These are phyloP conservation scores for Sugiyamaella novakii DNA, from an alignment of 1,139 yeast species.

Conservation along the genomic window DNA sequence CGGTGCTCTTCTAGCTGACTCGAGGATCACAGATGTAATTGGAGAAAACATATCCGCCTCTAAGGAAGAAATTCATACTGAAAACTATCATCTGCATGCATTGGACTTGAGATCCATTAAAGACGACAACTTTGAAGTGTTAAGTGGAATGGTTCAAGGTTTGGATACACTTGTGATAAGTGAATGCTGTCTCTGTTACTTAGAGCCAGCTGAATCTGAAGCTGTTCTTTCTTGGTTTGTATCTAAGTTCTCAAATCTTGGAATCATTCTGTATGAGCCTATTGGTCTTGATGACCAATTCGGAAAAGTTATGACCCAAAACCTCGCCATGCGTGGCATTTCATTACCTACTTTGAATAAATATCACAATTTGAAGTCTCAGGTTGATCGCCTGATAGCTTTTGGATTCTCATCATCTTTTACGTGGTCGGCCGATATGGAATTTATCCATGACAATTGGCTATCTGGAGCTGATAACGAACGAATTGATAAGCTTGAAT, in stretches of 20 bases:
- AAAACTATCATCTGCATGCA: slow-evolving; percentile 56
- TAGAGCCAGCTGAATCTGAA: slow-evolving; percentile 60
- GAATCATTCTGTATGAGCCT: slow-evolving; percentile 79
- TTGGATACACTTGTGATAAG: slow-evolving; percentile 73
- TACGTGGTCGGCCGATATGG: slow-evolving; percentile 54
- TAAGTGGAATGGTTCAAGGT: slow-evolving; percentile 42
- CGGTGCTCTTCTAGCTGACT: slow-evolving; percentile 2
- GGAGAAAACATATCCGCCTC: neutral
- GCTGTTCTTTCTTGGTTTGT: slow-evolving; percentile 49
- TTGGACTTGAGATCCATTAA: slow-evolving; percentile 52
- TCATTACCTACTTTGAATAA: slow-evolving; percentile 61
- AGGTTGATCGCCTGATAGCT: slow-evolving; percentile 41
- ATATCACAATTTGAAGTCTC: slow-evolving; percentile 54
- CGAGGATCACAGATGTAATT: neutral
- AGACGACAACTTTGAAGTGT: slow-evolving; percentile 19
- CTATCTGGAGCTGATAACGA: slow-evolving; percentile 49
- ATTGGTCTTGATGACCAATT: slow-evolving; percentile 70
- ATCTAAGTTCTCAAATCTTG: slow-evolving; percentile 26
- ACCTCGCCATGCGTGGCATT: slow-evolving; percentile 71
- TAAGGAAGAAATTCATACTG: slow-evolving; percentile 46
- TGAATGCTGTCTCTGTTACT: slow-evolving; percentile 89
- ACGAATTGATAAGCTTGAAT: slow-evolving; percentile 65
- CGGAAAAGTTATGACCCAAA: slow-evolving; percentile 79
- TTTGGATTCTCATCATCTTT: slow-evolving; percentile 35
- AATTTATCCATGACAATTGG: slow-evolving; percentile 63